Conservation (phyloP, 2,329 filamentous ascomycete species). For the Arthrobotrys megalospora region DNA sequence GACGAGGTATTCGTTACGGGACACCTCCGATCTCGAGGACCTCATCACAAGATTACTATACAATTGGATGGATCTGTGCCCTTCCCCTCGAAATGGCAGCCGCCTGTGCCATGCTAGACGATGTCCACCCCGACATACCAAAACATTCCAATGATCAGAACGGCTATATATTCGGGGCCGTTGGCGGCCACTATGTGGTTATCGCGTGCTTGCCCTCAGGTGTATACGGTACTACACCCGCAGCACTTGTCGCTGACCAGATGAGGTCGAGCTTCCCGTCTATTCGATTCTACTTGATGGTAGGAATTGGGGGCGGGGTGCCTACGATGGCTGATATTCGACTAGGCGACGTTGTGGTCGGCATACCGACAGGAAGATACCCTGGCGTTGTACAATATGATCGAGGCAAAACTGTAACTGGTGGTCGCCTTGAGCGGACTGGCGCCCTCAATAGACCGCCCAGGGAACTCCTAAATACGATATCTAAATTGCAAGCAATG, state of each 20-base stretch:
- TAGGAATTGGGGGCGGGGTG: slow-evolving; percentile 45
- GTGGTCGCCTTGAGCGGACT: background rate
- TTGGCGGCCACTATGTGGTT: slow-evolving; percentile 34
- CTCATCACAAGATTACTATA: slow-evolving; percentile 31
- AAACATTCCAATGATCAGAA: slow-evolving; percentile 24
- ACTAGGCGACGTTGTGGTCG: slow-evolving; percentile 46
- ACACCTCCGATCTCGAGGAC: background rate
- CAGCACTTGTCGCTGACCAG: slow-evolving; percentile 8
- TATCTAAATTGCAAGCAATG: slow-evolving; percentile 5
- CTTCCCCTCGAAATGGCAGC: slow-evolving; percentile 32
- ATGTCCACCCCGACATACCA: slow-evolving; percentile 14
- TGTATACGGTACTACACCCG: slow-evolving; percentile 9
- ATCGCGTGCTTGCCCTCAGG: slow-evolving; percentile 29
- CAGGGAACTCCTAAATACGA: slow-evolving; percentile 9
- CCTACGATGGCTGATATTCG: slow-evolving; percentile 29
- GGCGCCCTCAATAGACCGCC: slow-evolving; percentile 31
- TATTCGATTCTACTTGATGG: slow-evolving; percentile 34
- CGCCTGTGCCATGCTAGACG: slow-evolving; percentile 36
- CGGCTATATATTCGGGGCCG: slow-evolving; percentile 23
- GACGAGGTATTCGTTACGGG: background rate
- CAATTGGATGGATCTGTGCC: slow-evolving; percentile 46
- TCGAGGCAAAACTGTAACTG: slow-evolving; percentile 26
- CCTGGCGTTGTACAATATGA: slow-evolving; percentile 44
- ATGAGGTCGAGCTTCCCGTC: slow-evolving; percentile 37
- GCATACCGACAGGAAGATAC: slow-evolving; percentile 7